These are phyloP conservation scores for Trichophyton benhamiae DNA, from an alignment of 2,329 filamentous ascomycete genomes.

Conservation along the genomic window DNA sequence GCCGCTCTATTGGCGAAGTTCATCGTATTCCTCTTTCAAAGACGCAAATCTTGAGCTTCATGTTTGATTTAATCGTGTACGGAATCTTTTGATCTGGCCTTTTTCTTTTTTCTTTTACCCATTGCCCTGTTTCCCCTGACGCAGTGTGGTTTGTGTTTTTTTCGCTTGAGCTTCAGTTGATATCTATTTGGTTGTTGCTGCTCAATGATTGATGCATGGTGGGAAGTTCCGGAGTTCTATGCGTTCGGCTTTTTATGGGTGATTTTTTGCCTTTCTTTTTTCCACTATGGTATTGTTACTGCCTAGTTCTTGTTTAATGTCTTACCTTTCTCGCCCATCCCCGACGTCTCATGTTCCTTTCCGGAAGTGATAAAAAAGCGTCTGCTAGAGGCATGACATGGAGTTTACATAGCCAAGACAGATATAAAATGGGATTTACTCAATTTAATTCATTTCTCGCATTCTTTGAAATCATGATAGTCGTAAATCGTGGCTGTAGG, in stretches of 20 bases:
- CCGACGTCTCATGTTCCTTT: background rate
- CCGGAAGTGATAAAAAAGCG: background rate
- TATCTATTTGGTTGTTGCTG: background rate
- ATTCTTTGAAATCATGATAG: too few species aligned
- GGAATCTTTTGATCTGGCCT: background rate
- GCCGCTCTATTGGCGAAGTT: background rate
- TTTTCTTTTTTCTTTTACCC: background rate
- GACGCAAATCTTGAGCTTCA: background rate
- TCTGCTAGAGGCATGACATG: constrained; percentile 2
- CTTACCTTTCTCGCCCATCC: background rate
- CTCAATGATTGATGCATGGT: constrained; percentile 2
- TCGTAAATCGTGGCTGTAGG: background rate
- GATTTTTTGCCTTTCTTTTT: background rate
- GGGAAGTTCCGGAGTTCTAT: constrained; percentile 1
- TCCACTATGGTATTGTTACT: background rate
- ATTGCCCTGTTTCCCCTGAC: background rate
- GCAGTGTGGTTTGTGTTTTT: background rate
- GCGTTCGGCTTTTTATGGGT: background rate
- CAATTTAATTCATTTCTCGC: background rate
- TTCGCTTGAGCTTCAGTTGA: background rate
- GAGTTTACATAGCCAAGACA: constrained; percentile 2
- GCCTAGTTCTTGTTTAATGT: background rate
- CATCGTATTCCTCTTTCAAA: background rate
- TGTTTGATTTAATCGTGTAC: background rate
- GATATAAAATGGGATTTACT: constrained; percentile 1